Evolutionary conservation across 2,329 filamentous ascomycete species (phyloP).

Genomic region (Coccinonectria pachysandricola): DNA sequence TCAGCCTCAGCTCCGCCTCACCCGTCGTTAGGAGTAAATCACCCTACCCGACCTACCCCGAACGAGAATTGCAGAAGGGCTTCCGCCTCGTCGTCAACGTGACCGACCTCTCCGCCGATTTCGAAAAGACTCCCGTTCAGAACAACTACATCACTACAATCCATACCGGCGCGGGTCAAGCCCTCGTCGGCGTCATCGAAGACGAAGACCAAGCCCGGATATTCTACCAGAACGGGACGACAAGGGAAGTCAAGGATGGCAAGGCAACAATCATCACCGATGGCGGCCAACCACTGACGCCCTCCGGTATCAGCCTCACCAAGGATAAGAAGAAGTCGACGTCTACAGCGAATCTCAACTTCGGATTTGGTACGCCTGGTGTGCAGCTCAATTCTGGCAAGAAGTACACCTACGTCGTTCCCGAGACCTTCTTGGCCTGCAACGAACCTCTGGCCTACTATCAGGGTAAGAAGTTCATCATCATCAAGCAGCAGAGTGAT

Average conservation of each 20-base stretch:
- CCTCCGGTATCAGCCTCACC: conserved; percentile 25
- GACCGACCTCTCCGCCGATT: conserved; percentile 28
- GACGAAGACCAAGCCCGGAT: conserved; percentile 14
- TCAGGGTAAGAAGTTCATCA: conserved; percentile 22
- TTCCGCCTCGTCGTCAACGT: conserved; percentile 37
- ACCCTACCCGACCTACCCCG: conserved; percentile 10
- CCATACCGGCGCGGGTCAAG: conserved; percentile 32
- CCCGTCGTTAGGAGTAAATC: conserved; percentile 9
- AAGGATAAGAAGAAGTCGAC: conserved; percentile 21
- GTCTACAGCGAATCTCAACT: conserved; percentile 21
- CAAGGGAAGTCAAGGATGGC: conserved; percentile 20
- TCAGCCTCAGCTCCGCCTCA: conserved; percentile 16
- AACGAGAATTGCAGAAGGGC: too few relatives aligned
- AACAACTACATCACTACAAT: conserved; percentile 29
- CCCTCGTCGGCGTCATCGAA: conserved; percentile 26
- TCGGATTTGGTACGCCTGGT: conserved; percentile 26
- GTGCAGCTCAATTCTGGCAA: conserved; percentile 20
- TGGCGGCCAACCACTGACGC: conserved; percentile 27
- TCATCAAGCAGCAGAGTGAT: conserved; percentile 23
- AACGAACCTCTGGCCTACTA: conserved; percentile 33
- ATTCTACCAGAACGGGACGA: conserved; percentile 42
- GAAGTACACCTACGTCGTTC: conserved; percentile 20
- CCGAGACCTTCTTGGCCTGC: conserved; percentile 32
- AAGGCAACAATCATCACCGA: conserved; percentile 30
- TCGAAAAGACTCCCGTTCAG: conserved; percentile 31